Conservation (phyloP, 768 basidiomycete species). For the Mrakia gelida region DNA sequence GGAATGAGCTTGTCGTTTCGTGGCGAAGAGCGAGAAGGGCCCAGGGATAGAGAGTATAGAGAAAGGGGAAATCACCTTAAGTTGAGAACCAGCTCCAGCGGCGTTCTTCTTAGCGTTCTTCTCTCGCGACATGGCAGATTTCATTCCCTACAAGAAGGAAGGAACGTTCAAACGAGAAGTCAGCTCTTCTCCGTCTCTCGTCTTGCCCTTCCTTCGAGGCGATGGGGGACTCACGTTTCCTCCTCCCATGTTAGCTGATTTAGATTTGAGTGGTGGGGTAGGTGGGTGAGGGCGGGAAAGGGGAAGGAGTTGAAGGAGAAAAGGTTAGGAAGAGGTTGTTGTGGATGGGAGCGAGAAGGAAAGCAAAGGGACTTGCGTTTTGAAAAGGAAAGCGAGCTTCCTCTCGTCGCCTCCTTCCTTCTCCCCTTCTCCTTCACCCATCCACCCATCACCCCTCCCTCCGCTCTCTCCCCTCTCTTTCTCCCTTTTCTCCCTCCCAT, state of each 20-base stretch:
- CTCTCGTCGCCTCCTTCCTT: background rate
- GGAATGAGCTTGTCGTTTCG: background rate
- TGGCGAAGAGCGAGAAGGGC: background rate
- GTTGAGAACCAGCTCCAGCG: constrained; percentile 4
- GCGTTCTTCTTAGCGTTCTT: constrained; percentile 31
- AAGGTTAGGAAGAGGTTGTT: constrained; percentile 27
- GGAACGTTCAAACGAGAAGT: background rate
- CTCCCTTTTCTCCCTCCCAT: constrained; percentile 38
- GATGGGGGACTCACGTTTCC: constrained; percentile 22
- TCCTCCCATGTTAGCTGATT: constrained; percentile 17
- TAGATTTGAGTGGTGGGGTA: constrained; percentile 34
- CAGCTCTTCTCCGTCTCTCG: background rate
- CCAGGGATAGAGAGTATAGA: background rate
- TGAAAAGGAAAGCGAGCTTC: constrained; percentile 22
- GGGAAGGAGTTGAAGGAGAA: constrained; percentile 23
- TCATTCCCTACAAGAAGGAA: constrained; percentile 2
- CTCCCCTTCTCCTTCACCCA: background rate
- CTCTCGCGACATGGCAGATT: constrained; percentile 27
- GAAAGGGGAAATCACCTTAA: background rate
- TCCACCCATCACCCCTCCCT: constrained; percentile 34
- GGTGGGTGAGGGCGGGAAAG: background rate
- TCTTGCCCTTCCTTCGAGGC: background rate
- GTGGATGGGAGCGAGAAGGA: background rate
- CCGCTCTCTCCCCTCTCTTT: constrained; percentile 40
- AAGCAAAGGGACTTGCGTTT: constrained; percentile 3